These are phyloP conservation scores for Mycena maculata DNA, from an alignment of 768 basidiomycete species.

Conservation along the genomic window DNA sequence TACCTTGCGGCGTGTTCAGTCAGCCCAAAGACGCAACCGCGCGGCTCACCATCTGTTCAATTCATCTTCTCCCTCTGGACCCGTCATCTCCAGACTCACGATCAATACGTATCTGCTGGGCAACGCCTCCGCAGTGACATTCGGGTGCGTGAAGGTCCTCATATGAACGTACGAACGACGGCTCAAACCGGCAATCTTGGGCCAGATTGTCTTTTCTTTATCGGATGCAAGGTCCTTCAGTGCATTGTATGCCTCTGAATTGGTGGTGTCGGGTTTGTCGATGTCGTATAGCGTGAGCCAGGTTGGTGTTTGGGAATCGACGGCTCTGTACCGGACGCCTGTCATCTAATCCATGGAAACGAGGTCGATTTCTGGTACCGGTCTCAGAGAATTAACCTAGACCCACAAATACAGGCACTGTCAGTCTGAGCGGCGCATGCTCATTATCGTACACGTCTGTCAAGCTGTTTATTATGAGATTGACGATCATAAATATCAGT, in stretches of 20 bases:
- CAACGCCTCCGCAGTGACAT: constrained; percentile 20
- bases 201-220: constrained; percentile 41
- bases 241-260: constrained; percentile 42
- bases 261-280: constrained; percentile 37
- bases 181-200: constrained; percentile 40
- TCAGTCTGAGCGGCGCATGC: constrained; percentile 46
- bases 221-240: constrained; percentile 40
- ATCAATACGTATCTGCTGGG: constrained; percentile 41
- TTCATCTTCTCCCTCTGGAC: constrained; percentile 42
- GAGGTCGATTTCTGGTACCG: not conserved
- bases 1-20: constrained; percentile 33
- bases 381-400: not conserved
- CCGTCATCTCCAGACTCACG: constrained; percentile 37
- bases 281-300: constrained; percentile 48
- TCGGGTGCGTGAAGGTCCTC: constrained; percentile 31
- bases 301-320: constrained; percentile 38
- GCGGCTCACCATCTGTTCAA: constrained; percentile 45
- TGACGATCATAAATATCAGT: not conserved
- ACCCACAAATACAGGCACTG: constrained; percentile 45
- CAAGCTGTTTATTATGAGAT: not conserved
- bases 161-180: constrained; percentile 42
- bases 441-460: constrained; percentile 53
- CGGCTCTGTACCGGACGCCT: constrained; percentile 49
- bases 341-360: constrained; percentile 28
- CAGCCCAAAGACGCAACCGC: not conserved